Evolutionary conservation across 2,329 filamentous ascomycete species (phyloP), one percentile per base, ranked within the genome.

Genomic region (Aureobasidium zeae): DNA sequence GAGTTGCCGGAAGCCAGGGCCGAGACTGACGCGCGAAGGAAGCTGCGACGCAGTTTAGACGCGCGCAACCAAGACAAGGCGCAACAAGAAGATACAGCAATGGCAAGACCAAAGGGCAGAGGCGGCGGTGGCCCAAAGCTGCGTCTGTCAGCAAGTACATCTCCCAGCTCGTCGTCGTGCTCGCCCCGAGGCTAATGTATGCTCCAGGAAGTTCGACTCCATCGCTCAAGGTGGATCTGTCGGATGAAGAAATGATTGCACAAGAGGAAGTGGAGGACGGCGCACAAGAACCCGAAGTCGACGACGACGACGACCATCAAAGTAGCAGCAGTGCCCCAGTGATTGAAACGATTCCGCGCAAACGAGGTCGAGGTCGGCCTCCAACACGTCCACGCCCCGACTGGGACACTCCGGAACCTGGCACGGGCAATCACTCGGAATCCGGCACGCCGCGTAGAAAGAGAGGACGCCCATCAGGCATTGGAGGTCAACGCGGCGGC

Each of bases 331-430:
- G 69, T 68, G 67, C 54, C 49, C 67, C 58, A 51, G 65, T 70
- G 28, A 78, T 78, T 19, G 76, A 65, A 55, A 47, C 82, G 33
- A 73, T 86, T 36, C 70, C 71, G 21, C 49, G 44, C 28, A 50
- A 45, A 43, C 77, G 82, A 56, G 84, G 84, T 63, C 72, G 74
- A 52, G 87, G 87, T 15, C 77, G 87, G 10, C 86, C 86, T 2
- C 85, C 86, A 1, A 93, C 91, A 71, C 88, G 87, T 59, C 75
- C 79, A 37, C 84, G 83, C 0, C 77, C 85, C 3, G 85, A 86
- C 59, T 89, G 83, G 78, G 81, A 88, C 57, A 65, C 69, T 15
- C 73, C 75, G 32, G 71, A 72, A 31, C 69, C 69, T 29, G 62
- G 64, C 25, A 64, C 68, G 17, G 68, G 69, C 42, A 61, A 62